phyloP scores from a whole-genome alignment of 176 grass and related monocot species.

The Carex scoparia region DNA sequence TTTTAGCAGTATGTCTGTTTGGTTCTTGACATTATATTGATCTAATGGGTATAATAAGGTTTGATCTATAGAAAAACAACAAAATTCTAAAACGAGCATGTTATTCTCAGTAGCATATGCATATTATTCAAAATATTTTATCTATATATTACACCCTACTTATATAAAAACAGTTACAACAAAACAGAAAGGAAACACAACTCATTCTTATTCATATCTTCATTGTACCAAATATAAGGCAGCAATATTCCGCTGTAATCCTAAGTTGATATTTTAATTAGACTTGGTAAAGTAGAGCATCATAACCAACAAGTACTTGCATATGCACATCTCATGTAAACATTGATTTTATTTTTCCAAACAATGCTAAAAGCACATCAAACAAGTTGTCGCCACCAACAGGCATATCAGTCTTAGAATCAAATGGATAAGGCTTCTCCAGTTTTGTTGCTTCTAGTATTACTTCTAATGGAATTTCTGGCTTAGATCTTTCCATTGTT shows the following conservation, averaged over 20 bases:
- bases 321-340: background rate
- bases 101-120: background rate
- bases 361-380: background rate
- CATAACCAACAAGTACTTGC: background rate
- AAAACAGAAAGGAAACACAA: background rate
- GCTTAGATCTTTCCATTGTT: conserved; percentile 44
- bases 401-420: conserved; percentile 59
- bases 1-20: background rate
- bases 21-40: background rate
- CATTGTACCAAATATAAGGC: background rate
- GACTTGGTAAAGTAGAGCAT: background rate
- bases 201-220: background rate
- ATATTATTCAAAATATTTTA: background rate
- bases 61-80: background rate
- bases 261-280: background rate
- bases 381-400: conserved; percentile 32
- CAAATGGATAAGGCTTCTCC: conserved; percentile 46
- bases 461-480: conserved; percentile 34
- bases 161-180: background rate
- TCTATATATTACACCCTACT: background rate
- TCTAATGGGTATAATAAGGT: background rate
- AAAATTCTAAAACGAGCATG: background rate
- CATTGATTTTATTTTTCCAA: conserved; percentile 16
- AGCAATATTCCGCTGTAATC: background rate
- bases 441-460: conserved; percentile 42